Evolutionary conservation across 2,329 filamentous ascomycete species (phyloP), one percentile per base, ranked within the genome.

Genomic region (Calonectria ilicicola): DNA sequence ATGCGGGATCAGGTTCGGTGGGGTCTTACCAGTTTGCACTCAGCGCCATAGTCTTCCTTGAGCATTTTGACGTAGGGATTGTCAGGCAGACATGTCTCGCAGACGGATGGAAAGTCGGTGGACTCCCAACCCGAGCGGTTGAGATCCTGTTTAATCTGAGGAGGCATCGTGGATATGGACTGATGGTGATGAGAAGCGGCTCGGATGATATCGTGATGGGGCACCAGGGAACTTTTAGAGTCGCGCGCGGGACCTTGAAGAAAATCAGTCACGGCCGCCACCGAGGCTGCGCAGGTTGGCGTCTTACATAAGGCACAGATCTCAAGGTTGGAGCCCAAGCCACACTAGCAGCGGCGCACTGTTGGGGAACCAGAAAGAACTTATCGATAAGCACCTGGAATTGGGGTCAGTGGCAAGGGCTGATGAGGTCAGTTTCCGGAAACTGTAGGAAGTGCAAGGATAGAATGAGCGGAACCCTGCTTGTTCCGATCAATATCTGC

Each of bases 61-160:
- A 99, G 89, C 96, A 99, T 98, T 85, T 98, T 97, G 51, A 99
- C 97, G 81, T 98, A 99, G 2, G 96, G 96, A 80, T 98, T 98
- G 74, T 98, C 96, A 19, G 96, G 96, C 2, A 99, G 90, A 83
- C 97, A 99, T 81, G 93, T 95, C 85, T 99, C 97, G 87, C 92
- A 97, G 40, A 97, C 93, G 3, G 94, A 96, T 10, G 95, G 95
- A 80, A 97, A 95, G 84, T 97, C 95, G 62, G 95, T 97, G 38
- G 95, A 94, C 85, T 99, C 97, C 95, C 96, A 98, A 72, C 97
- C 97, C 21, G 95, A 97, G 67, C 97, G 92, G 86, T 98, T 98
- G 58, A 98, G 90, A 82, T 98, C 96, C 83, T 97, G 94, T 85
- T 98, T 98, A 83, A 98, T 98, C 84, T 98, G 95, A 15, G 95